Base-by-base conservation (phyloP, 768 basidiomycete species). In the Hypholoma fasciculare region DNA sequence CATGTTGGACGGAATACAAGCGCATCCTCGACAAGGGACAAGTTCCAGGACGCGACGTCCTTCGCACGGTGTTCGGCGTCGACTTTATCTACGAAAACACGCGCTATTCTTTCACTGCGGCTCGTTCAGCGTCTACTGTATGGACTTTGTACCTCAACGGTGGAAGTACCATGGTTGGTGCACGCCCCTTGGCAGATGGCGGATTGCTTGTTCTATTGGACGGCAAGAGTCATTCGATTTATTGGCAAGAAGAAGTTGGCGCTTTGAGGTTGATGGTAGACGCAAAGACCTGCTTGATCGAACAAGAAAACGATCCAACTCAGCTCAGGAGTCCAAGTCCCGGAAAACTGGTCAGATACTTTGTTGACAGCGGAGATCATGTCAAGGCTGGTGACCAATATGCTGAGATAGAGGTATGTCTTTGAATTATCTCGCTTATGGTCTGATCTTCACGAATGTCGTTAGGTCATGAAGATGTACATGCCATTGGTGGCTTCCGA, bases 281-380 rank as follows among this genome's bases (percentile, higher is more conserved):
- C 74, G 84, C 94, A 53, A 96, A 98, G 82, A 99, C 97, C 14
- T 97, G 96, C 72, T 81, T 98, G 76, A 95, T 99, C 65, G 97
- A 98, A 73, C 96, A 98, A 75, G 97, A 99, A 82, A 98, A 98
- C 66, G 97, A 99, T 68, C 97, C 97, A 14, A 99, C 97, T 20
- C 96, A 98, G 72, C 80, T 98, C 47, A 82, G 97, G 65, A 94
- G 92, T 68, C 97, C 97, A 8, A 93, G 89, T 75, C 97, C 97
- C 9, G 97, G 97, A 38, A 99, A 99, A 75, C 85, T 99, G 49
- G 85, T 99, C 55, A 84, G 96, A 36, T 96, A 89, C 79, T 84
- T 98, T 61, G 88, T 98, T 63, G 97, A 99, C 67, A 96, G 92
- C 57, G 97, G 97, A 7, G 97, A 99, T 59, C 97, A 98, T 72